These are phyloP conservation scores for Suillus ampliporus DNA, from an alignment of 768 basidiomycete species.

Conservation along the genomic window DNA sequence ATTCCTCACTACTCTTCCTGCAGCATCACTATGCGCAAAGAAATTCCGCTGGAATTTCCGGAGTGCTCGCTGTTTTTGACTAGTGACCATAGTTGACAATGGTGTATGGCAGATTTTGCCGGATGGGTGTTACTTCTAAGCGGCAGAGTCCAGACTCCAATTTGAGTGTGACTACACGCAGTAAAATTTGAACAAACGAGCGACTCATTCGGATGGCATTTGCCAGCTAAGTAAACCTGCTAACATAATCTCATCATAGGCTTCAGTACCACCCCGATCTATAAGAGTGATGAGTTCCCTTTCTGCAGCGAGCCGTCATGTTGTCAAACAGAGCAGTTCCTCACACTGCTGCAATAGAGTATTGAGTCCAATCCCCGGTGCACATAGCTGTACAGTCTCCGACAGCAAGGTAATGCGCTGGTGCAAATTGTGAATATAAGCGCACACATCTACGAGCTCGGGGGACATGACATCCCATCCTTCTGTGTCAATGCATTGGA, in stretches of 20 bases:
- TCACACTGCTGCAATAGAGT: no score
- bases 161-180: background rate
- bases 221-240: background rate
- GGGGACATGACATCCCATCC: background rate
- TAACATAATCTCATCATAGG: background rate
- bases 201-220: background rate
- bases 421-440: background rate
- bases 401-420: background rate
- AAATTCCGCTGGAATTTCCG: background rate
- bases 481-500: background rate
- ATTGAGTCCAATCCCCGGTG: no score
- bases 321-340: background rate
- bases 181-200: background rate
- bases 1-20: background rate
- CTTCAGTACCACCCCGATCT: background rate
- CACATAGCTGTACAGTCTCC: no score
- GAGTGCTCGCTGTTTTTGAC: background rate
- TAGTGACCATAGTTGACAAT: background rate
- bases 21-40: background rate
- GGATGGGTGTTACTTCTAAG: background rate
- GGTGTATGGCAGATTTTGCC: background rate
- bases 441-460: background rate
- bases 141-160: constrained; percentile 1
- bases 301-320: background rate
- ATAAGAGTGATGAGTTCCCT: background rate